Conservation (phyloP, 768 basidiomycete species). For the Boletus tylopilopsis region DNA sequence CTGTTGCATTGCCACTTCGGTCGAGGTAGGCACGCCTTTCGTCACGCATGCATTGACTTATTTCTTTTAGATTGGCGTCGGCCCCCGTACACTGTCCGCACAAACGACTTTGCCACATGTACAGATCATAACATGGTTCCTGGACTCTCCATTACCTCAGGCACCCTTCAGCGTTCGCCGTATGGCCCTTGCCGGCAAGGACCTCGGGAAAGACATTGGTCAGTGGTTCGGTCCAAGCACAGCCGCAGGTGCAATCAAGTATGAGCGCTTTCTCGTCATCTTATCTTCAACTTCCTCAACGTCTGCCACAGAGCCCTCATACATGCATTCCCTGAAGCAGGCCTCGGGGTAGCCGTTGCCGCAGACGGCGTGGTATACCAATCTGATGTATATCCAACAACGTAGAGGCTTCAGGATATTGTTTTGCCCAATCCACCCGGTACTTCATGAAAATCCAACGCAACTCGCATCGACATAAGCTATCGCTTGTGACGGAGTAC, state of each 20-base stretch:
- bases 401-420: no score
- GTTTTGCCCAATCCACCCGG: no score
- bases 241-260: conserved; percentile 96
- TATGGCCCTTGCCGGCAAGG: conserved; percentile 93
- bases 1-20: conserved; percentile 74
- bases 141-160: conserved; percentile 80
- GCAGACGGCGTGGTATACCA: conserved; percentile 80
- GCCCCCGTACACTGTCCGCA: conserved; percentile 58
- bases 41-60: conserved; percentile 4
- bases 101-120: conserved; percentile 73
- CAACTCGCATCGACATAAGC: no score
- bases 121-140: conserved; percentile 90
- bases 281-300: conserved; percentile 3
- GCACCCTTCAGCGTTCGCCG: conserved; percentile 94
- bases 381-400: conserved; percentile 85
- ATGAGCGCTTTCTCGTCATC: conserved; percentile 17
- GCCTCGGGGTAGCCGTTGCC: conserved; percentile 78
- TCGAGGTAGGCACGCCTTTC: conserved; percentile 44
- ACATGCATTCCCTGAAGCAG: conserved; percentile 72
- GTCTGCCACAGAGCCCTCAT: conserved; percentile 61
- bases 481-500: no score
- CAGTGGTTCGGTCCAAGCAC: conserved; percentile 98
- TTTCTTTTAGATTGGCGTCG: conserved; percentile 71
- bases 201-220: conserved; percentile 91
- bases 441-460: no score